Base-by-base conservation (phyloP, 1,284 basidiomycete species). In the Coniferiporia weirii region DNA sequence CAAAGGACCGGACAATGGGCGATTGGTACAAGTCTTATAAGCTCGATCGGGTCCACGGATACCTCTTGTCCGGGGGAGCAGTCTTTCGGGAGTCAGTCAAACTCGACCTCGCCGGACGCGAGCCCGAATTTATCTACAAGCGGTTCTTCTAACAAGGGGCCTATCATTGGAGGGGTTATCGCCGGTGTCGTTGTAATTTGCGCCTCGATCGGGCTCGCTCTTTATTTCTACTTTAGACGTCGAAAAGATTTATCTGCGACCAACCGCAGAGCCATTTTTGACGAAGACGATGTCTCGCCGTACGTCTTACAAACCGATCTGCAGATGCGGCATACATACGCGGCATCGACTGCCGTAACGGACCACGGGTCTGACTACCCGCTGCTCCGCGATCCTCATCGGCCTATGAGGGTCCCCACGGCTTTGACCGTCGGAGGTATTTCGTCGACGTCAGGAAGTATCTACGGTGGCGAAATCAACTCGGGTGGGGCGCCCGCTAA, bases 1-100 rank as follows among this genome's bases (percentile, higher is more conserved):
- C 20, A 17, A 35, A 57, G 60, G n/a, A 53, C 22, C 13, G 55
- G 55, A 32, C 50, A 57, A 48, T 61, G 60, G 55, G 60, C 54
- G 9, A 52, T 49, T 15, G 60, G 55, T 4, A 54, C 60, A 15
- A 61, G 57, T 43, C 10, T 53, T 22, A 3, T 61, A 12, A 56
- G 19, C 22, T 61, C 60, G 0, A 34, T 57, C 15, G 60, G 60
- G 4, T 61, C 54, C 6, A 40, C 54, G n/a, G 52, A 61, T 27
- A 43, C 54, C 6, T 57, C 60, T 4, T 61, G 60, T 43, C 35
- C 56, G 4, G 50, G 60, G 22, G 40, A 59, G 35, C 36, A 61
- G 48, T 57, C 55, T 3, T 45, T 19, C 19, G 55, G 55, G 5
- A 57, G 48, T 53, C 60, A 40, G 36, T 53, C 56, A 22, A 52